Percentiles rank a stretch among this genome's conserved stretches.
Conservation (phyloP, 208 protist genomes). For the Giardia duodenalis region DNA sequence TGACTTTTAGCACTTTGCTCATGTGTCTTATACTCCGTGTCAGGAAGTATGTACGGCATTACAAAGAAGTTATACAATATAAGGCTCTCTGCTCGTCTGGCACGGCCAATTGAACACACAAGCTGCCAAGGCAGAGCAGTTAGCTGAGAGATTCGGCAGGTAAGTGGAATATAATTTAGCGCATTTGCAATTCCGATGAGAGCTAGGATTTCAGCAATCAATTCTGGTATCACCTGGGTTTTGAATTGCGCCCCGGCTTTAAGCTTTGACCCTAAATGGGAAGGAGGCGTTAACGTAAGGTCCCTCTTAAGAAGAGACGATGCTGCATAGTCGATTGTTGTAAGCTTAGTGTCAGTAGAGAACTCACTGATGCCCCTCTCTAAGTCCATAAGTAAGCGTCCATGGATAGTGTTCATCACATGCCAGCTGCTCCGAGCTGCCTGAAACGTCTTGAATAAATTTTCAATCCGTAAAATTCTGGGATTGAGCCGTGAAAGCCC, state of each 20-base stretch:
- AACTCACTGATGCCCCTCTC: background rate
- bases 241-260: background rate
- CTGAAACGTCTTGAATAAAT: background rate
- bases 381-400: background rate
- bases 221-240: conserved; percentile 9
- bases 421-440: background rate
- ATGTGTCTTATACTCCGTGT: background rate
- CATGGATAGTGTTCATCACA: background rate
- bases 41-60: conserved; percentile 12
- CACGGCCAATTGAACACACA: conserved; percentile 2
- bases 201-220: background rate
- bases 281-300: background rate
- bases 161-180: conserved; percentile 9
- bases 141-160: background rate
- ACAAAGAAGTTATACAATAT: background rate
- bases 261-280: background rate
- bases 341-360: background rate
- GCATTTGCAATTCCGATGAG: background rate
- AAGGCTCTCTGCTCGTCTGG: background rate
- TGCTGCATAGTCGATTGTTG: conserved; percentile 1
- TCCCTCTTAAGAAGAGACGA: background rate
- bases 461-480: background rate
- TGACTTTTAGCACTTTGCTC: no score
- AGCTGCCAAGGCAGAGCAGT: background rate
- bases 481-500: background rate